A percentile compares a stretch with the other conserved stretches of the same genome.
These are phyloP conservation scores for Podila verticillata DNA, from an alignment of 192 early-diverging fungal genomes.

Conservation along the genomic window DNA sequence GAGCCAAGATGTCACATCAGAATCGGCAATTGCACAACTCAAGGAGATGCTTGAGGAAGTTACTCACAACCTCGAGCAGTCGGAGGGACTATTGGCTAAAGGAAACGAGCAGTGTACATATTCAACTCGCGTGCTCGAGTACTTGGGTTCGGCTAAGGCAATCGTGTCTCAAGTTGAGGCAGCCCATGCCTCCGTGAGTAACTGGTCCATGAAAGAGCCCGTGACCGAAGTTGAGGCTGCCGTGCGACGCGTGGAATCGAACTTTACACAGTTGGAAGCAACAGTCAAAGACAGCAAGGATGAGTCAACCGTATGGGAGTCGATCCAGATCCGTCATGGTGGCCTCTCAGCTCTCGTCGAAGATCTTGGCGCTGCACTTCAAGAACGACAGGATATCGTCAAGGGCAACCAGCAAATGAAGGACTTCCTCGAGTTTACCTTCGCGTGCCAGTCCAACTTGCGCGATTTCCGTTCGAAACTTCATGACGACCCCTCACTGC, in stretches of 20 bases:
- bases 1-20: constrained; percentile 18
- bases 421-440: constrained; percentile 27
- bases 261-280: constrained; percentile 15
- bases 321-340: constrained; percentile 36
- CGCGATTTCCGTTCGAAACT: constrained; percentile 35
- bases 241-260: constrained; percentile 10
- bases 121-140: constrained; percentile 38
- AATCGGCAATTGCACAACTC: constrained; percentile 3
- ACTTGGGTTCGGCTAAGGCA: constrained; percentile 10
- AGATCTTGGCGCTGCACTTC: constrained; percentile 27
- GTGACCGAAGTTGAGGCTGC: constrained; percentile 16
- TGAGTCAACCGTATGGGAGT: constrained; percentile 37
- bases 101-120: constrained; percentile 22
- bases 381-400: constrained; percentile 30
- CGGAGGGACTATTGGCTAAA: constrained; percentile 20
- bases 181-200: constrained; percentile 20
- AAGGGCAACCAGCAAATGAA: constrained; percentile 32
- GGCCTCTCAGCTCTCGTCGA: constrained; percentile 23
- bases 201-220: constrained; percentile 26
- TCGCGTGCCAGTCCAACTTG: constrained; percentile 17
- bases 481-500: constrained; percentile 21
- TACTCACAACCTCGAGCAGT: constrained; percentile 2
- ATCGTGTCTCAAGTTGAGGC: constrained; percentile 24
- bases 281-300: constrained; percentile 13
- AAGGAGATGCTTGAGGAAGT: constrained; percentile 21